Evolutionary conservation across 768 basidiomycete species (phyloP), one percentile per base, ranked within the genome.

Genomic region (Boletus tomentosulus): DNA sequence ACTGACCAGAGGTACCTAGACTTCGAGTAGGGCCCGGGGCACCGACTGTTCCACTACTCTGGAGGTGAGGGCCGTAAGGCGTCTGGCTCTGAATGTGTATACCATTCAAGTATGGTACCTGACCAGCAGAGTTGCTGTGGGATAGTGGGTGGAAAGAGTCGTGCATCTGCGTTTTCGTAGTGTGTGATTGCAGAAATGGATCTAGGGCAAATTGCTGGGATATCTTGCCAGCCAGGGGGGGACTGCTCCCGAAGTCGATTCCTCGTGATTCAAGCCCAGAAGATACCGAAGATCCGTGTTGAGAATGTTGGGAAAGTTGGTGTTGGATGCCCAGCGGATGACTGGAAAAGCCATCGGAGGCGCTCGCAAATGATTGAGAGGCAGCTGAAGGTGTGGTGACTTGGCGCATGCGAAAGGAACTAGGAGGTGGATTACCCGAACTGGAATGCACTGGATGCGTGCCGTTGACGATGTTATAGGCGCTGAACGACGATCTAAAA

Each of bases 31-130:
- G 47, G 15, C 63, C 58, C 27, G 63, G 59, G 1, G 58, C 56
- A 12, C 69, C 53, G 12, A 70, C 59, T 9, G 71, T 65, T 19
- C 70, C 75, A 46, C 76, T 67, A 24, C 81, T 67, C 38, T 75
- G 77, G 2, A 88, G 71, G 60, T 86, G 86, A 28, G 86, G 83
- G 4, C 87, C 86, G 54, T 85, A 91, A 2, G 87, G 86, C 3
- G 87, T 86, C 70, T 90, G 88, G 4, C 85, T 85, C 50, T 85
- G 82, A 58, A 87, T 73, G 39, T 76, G 83, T 38, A 76, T 67
- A 47, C 71, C 71, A 16, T 75, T 75, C 54, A 74, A 53, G 54
- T 66, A 78, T 8, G 71, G 54, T 16, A 63, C 55, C 55, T 74
- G 76, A 54, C 69, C 56, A 27, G 62, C 34, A 35, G 68, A 65